phyloP scores from a whole-genome alignment of 306 rosid genomes.

The Alnus rubra region DNA sequence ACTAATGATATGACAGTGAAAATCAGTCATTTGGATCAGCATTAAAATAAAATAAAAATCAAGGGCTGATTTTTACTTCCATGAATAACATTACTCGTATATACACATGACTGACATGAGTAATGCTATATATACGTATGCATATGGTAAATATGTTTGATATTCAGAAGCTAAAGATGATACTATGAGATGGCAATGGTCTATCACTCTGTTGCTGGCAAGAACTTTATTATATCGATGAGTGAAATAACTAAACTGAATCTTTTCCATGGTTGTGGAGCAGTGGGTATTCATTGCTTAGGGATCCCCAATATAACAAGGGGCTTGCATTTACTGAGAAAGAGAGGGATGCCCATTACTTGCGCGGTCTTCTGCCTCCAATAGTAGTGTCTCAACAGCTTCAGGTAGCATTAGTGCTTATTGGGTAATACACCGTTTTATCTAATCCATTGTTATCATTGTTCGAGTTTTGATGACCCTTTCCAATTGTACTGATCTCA shows the following conservation, averaged over 20 bases:
- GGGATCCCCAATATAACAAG: slow-evolving; percentile 96
- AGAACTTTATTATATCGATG: not conserved
- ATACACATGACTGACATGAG: too few species aligned
- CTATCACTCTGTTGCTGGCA: not conserved
- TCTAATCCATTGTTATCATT: not conserved
- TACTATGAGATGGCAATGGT: not conserved
- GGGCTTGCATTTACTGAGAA: slow-evolving; percentile 86
- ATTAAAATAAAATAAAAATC: too few species aligned
- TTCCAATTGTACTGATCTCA: slow-evolving; percentile 33
- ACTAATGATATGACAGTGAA: too few species aligned
- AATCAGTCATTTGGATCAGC: too few species aligned
- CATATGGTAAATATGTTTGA: not conserved
- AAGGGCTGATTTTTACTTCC: too few species aligned
- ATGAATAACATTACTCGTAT: too few species aligned
- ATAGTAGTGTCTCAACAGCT: slow-evolving; percentile 59
- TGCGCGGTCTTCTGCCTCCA: slow-evolving; percentile 97
- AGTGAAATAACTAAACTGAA: not conserved
- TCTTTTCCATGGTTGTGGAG: slow-evolving; percentile 12
- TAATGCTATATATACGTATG: not conserved
- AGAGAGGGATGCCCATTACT: slow-evolving; percentile 94
- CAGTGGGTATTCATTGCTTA: slow-evolving; percentile 86
- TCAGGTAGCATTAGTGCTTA: slow-evolving; percentile 57
- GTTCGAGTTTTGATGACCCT: not conserved
- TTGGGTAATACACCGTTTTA: not conserved
- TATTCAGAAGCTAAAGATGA: not conserved